These are phyloP conservation scores for Chaetoceros muelleri DNA, from an alignment of 108 stramenopile species.

Conservation along the genomic window DNA sequence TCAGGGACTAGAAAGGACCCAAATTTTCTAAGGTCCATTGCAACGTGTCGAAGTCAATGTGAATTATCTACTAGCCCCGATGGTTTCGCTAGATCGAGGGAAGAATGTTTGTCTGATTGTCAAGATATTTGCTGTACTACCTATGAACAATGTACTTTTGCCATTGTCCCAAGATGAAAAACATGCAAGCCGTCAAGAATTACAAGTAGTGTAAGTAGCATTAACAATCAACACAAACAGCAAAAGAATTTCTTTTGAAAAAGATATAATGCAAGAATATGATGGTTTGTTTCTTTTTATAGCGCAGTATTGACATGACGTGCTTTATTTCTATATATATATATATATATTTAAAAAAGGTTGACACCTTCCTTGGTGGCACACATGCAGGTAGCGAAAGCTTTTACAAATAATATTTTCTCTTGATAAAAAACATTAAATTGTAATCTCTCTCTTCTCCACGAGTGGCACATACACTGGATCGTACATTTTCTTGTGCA, in stretches of 20 bases:
- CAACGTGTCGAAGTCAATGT: constrained; percentile 62
- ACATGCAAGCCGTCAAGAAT: background rate
- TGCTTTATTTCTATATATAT: no score
- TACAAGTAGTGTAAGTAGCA: no score
- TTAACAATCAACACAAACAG: no score
- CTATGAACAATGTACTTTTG: constrained; percentile 79
- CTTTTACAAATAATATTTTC: background rate
- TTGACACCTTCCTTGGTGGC: no score
- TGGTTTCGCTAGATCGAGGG: constrained; percentile 56
- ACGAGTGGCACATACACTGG: constrained; percentile 80
- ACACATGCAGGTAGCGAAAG: constrained; percentile 6
- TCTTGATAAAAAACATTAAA: constrained; percentile 19
- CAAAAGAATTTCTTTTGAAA: no score
- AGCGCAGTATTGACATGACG: no score
- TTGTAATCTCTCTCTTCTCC: constrained; percentile 48
- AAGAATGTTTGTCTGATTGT: constrained; percentile 70
- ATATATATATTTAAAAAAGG: no score
- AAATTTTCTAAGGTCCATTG: constrained; percentile 58
- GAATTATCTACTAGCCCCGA: constrained; percentile 40
- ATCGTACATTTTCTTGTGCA: constrained; percentile 74
- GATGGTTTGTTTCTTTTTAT: no score
- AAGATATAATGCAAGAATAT: no score
- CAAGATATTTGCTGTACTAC: constrained; percentile 83
- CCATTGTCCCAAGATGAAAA: constrained; percentile 34
- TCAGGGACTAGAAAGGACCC: constrained; percentile 74